Conservation (phyloP, 345 rosid species). For the Camelina laxa region DNA sequence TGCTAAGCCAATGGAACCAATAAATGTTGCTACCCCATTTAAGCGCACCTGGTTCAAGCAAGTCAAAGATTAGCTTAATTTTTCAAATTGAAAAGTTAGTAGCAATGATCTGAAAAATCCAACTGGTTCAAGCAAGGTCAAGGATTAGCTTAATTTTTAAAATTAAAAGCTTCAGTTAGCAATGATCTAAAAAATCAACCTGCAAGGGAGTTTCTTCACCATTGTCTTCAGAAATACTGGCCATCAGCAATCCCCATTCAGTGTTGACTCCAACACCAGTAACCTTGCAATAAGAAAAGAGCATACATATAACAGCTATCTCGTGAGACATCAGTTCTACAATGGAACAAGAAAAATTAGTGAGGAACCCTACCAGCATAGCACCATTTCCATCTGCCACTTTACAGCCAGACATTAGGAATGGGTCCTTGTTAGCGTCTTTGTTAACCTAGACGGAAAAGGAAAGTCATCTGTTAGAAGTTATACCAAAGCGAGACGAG, state of each 20-base stretch:
- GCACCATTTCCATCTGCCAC: constrained; percentile 96
- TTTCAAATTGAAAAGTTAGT: constrained; percentile 1
- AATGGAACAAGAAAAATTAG: not conserved
- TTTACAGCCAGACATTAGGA: constrained; percentile 98
- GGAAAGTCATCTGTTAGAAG: not conserved
- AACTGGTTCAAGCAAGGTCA: constrained; percentile 44
- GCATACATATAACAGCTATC: not conserved
- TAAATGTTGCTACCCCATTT: constrained; percentile 97
- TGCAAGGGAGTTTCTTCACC: constrained; percentile 86
- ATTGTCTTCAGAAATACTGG: constrained; percentile 94
- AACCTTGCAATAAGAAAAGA: constrained; percentile 56
- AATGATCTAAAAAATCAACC: constrained; percentile 47
- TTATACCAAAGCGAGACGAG: not conserved
- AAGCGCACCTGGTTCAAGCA: constrained; percentile 70
- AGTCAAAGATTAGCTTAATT: constrained; percentile 15
- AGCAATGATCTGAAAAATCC: too few relatives aligned
- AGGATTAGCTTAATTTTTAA: constrained; percentile 21
- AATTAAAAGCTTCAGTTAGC: not conserved
- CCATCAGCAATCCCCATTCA: constrained; percentile 99
- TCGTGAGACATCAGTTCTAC: not conserved
- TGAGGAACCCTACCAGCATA: constrained; percentile 68
- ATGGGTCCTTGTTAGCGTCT: constrained; percentile 73
- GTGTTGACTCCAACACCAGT: constrained; percentile 94
- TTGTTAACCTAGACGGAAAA: constrained; percentile 71
- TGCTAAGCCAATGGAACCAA: constrained; percentile 81